Evolutionary conservation across 139 green algal genomes (phyloP).

Genomic region (Diplosphaera chodatii): DNA sequence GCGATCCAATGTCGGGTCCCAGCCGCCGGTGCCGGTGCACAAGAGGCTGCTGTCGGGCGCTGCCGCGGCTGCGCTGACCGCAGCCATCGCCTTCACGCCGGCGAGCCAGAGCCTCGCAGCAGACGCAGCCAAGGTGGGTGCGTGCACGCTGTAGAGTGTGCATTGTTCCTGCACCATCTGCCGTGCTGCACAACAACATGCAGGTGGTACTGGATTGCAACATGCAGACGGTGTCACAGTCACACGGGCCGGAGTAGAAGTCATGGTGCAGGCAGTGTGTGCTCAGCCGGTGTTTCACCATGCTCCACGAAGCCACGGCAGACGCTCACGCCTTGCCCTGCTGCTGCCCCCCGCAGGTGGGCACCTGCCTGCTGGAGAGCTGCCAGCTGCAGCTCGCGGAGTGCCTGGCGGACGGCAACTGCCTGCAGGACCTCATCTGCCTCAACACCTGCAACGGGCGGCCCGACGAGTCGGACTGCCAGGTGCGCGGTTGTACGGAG

Average conservation of each 20-base stretch:
- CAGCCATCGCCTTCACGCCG: neutral
- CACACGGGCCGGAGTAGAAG: too few relatives aligned
- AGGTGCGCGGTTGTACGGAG: neutral
- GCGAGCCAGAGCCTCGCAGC: too few relatives aligned
- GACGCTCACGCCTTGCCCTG: too few relatives aligned
- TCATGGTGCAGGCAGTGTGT: too few relatives aligned
- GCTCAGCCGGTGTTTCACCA: too few relatives aligned
- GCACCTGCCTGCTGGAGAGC: slow-evolving; percentile 51
- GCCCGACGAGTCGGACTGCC: neutral
- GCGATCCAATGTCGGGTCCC: too few relatives aligned
- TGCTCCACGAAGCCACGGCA: too few relatives aligned
- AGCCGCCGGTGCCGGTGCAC: neutral
- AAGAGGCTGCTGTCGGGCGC: neutral
- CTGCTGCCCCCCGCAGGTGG: slow-evolving; percentile 32
- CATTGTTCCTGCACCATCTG: too few relatives aligned
- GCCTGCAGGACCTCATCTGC: slow-evolving; percentile 77
- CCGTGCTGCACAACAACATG: too few relatives aligned
- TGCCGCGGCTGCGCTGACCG: neutral
- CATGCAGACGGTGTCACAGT: too few relatives aligned
- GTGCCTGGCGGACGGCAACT: slow-evolving; percentile 69
- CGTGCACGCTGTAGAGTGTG: too few relatives aligned
- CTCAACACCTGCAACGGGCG: slow-evolving; percentile 65
- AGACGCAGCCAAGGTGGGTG: neutral
- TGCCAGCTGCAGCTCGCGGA: slow-evolving; percentile 61
- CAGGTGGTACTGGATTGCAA: too few relatives aligned